These are phyloP conservation scores for Aspergillus incahuasiensis DNA, from an alignment of 495 filamentous ascomycete genomes.

Conservation along the genomic window DNA sequence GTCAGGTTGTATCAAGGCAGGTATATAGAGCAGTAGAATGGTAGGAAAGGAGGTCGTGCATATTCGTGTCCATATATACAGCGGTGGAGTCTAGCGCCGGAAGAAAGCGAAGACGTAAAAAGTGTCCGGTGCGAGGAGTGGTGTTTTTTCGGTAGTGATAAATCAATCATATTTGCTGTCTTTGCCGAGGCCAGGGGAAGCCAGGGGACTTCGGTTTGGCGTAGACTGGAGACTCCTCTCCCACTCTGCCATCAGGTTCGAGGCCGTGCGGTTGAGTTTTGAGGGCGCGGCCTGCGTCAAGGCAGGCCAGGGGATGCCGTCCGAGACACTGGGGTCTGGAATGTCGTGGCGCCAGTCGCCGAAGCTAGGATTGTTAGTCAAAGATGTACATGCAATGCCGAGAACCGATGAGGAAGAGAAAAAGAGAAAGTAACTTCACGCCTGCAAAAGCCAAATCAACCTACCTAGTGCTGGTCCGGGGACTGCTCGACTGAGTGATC, in stretches of 20 bases:
- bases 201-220: conserved; percentile 21
- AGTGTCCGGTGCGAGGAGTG: background rate
- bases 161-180: conserved; percentile 36
- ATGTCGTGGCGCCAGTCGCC: conserved; percentile 40
- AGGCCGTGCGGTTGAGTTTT: conserved; percentile 65
- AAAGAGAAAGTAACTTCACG: conserved; percentile 14
- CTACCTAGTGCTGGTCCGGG: conserved; percentile 52
- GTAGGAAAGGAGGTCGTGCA: conserved; percentile 16
- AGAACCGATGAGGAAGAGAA: conserved; percentile 1
- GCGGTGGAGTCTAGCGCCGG: conserved; percentile 1
- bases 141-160: background rate
- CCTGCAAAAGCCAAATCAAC: conserved; percentile 15
- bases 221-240: conserved; percentile 49
- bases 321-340: conserved; percentile 33
- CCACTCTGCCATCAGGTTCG: conserved; percentile 75
- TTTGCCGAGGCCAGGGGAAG: conserved; percentile 23
- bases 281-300: conserved; percentile 61
- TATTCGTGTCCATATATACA: conserved; percentile 27
- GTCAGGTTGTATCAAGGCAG: background rate
- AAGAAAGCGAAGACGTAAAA: background rate
- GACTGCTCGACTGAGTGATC: conserved; percentile 42
- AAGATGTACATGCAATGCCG: background rate
- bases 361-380: conserved; percentile 27
- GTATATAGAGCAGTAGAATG: conserved; percentile 8
- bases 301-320: conserved; percentile 65